phyloP scores from a whole-genome alignment of 164 flowering plant species.

The Cinnamomum chago region DNA sequence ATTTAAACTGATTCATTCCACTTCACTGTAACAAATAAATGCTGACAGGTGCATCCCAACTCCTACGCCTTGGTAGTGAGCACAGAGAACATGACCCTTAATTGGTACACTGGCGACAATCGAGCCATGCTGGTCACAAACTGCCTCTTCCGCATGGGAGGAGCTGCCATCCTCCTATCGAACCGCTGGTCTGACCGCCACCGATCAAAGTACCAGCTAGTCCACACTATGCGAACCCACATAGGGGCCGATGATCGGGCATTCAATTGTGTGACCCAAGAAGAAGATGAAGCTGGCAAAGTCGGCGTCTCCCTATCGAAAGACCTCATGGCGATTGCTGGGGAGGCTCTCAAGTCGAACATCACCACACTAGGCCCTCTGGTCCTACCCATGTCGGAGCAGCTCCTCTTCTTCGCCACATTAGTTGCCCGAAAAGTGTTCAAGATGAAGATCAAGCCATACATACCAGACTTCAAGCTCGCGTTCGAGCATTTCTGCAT shows the following conservation, averaged over 20 bases:
- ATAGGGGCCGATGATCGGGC: conserved; percentile 37
- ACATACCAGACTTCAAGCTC: conserved; percentile 30
- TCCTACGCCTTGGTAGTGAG: background rate
- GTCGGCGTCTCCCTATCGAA: conserved; percentile 8
- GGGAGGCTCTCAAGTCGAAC: conserved; percentile 79
- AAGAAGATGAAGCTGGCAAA: conserved; percentile 21
- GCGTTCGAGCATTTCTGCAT: conserved; percentile 35
- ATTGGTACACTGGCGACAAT: background rate
- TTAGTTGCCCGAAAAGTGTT: conserved; percentile 55
- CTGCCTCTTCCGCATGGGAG: conserved; percentile 41
- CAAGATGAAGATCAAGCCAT: conserved; percentile 79
- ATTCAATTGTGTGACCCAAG: conserved; percentile 35
- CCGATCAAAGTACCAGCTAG: conserved; percentile 36
- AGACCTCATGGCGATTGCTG: conserved; percentile 84
- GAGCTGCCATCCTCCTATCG: conserved; percentile 38
- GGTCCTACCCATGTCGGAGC: conserved; percentile 80
- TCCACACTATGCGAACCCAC: conserved; percentile 28
- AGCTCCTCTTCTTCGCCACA: conserved; percentile 64
- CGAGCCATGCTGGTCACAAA: background rate
- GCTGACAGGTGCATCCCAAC: background rate
- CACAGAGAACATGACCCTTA: background rate
- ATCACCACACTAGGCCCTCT: conserved; percentile 82
- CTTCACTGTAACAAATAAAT: no score
- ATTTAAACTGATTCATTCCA: no score
- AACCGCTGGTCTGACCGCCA: conserved; percentile 24